Evolutionary conservation across 2,329 filamentous ascomycete genomes (phyloP), one percentile per base, ranked within the genome.

Genomic region (Hypoxylon sp.): DNA sequence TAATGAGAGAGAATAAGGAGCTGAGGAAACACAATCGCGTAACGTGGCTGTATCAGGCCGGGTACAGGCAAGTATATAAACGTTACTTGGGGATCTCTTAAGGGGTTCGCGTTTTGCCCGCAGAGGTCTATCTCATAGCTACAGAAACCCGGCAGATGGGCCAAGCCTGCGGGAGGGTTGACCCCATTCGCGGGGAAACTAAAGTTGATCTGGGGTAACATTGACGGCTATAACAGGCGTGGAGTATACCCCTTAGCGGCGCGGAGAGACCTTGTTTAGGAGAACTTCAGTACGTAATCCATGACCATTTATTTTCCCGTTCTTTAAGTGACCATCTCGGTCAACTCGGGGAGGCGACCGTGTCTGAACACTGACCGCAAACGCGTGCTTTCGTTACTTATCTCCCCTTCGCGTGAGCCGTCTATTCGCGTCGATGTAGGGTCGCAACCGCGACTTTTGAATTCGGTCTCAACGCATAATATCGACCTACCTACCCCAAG

Each of bases 151-250:
- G 48, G 57, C 30, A 43, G 37, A 41, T 48, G 55, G 46, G 28
- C 62, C 53, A 65, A 62, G 51, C n/a, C 3, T 28, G 41, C 63
- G 63, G 55, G 57, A 59, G 52, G 30, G 22, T 24, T 46, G 19
- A 54, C 44, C 48, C 39, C 52, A 62, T 52, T 59, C 60, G 60
- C 60, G 64, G 64, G 64, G 61, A 63, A 61, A 50, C 52, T 37
- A 26, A 26, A 44, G 34, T 41, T 11, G 37, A 52, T 46, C 28
- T 44, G 39, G 39, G 57, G 61, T 67, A n/a, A 55, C 41, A 66
- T 64, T 54, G 20, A 17, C 26, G 20, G 26, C 60, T 47, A 28
- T 51, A 64, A 66, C 19, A 49, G 56, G 59, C 32, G n/a, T 52
- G 48, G 47, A 65, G 24, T 37, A 51, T 51, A 48, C 15, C 46